Evolutionary conservation across 129 eudicot genomes (phyloP).

Genomic region (Helianthus tuberosus): DNA sequence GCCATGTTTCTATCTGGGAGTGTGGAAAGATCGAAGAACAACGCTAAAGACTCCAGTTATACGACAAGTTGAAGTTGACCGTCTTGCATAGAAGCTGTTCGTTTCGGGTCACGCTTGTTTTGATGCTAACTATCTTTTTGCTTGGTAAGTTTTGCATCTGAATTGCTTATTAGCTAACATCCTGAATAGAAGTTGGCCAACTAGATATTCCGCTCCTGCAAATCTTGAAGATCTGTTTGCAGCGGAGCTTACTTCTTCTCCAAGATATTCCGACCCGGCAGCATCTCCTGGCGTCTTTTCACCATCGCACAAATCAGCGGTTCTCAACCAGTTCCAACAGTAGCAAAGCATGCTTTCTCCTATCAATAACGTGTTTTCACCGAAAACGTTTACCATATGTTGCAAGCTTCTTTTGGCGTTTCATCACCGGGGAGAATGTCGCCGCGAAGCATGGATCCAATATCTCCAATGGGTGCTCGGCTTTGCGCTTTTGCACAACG

Average conservation of each 20-base stretch:
- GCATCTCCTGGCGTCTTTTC: slow-evolving; percentile 66
- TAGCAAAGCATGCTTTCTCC: slow-evolving; percentile 91
- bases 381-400: slow-evolving; percentile 66
- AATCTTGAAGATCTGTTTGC: slow-evolving; percentile 89
- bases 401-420: slow-evolving; percentile 72
- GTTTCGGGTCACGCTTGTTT: too few relatives aligned
- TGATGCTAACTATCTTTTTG: slow-evolving; percentile 67
- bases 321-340: slow-evolving; percentile 81
- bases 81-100: too few relatives aligned
- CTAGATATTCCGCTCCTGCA: slow-evolving; percentile 49
- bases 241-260: slow-evolving; percentile 72
- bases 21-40: too few relatives aligned
- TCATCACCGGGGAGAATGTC: slow-evolving; percentile 77
- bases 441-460: slow-evolving; percentile 76
- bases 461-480: slow-evolving; percentile 67
- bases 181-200: neutral
- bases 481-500: slow-evolving; percentile 61
- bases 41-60: too few relatives aligned
- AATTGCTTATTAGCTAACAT: neutral
- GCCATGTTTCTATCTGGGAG: too few relatives aligned
- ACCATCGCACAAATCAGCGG: slow-evolving; percentile 79
- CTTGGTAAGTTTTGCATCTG: slow-evolving; percentile 54
- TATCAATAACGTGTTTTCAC: slow-evolving; percentile 65
- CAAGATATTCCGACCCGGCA: slow-evolving; percentile 67
- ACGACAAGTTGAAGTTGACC: too few relatives aligned